These are phyloP conservation scores for Lactarius evosmus DNA, from an alignment of 768 basidiomycete species.

Conservation along the genomic window DNA sequence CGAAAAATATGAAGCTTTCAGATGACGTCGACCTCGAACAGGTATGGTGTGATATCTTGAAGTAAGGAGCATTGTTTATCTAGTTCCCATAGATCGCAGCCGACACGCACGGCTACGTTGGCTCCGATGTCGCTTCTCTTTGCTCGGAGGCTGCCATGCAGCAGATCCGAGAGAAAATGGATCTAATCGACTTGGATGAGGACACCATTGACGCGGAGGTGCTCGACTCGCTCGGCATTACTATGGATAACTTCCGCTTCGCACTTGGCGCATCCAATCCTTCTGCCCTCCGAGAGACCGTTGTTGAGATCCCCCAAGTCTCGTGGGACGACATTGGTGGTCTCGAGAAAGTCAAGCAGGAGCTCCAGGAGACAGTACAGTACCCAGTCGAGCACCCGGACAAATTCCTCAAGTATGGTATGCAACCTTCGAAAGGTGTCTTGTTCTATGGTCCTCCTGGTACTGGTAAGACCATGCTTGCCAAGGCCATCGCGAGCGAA, in stretches of 20 bases:
- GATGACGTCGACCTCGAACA: constrained; percentile 98
- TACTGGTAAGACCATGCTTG: constrained; percentile 98
- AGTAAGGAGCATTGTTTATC: constrained; percentile 18
- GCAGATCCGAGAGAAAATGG: constrained; percentile 99
- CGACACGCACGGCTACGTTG: constrained; percentile 99
- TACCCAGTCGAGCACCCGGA: constrained; percentile 99
- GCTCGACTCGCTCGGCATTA: constrained; percentile 96
- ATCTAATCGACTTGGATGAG: constrained; percentile 90
- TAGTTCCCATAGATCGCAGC: constrained; percentile 74
- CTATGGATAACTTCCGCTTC: constrained; percentile 99
- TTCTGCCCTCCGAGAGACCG: constrained; percentile 97
- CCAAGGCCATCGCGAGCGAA: constrained; percentile 99
- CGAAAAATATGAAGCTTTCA: constrained; percentile 98
- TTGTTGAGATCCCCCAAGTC: constrained; percentile 97
- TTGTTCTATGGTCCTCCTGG: constrained; percentile 99
- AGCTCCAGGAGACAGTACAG: constrained; percentile 98
- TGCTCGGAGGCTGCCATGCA: constrained; percentile 99
- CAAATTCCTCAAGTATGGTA: constrained; percentile 99
- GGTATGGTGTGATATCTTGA: constrained; percentile 39
- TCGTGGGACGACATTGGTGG: constrained; percentile 99
- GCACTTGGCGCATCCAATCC: constrained; percentile 97
- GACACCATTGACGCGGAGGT: constrained; percentile 99
- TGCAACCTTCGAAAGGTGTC: constrained; percentile 99
- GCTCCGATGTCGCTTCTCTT: constrained; percentile 94
- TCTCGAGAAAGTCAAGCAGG: constrained; percentile 98